Base-by-base conservation (phyloP, 305 asterid species). In the Fraxinus baroniana region DNA sequence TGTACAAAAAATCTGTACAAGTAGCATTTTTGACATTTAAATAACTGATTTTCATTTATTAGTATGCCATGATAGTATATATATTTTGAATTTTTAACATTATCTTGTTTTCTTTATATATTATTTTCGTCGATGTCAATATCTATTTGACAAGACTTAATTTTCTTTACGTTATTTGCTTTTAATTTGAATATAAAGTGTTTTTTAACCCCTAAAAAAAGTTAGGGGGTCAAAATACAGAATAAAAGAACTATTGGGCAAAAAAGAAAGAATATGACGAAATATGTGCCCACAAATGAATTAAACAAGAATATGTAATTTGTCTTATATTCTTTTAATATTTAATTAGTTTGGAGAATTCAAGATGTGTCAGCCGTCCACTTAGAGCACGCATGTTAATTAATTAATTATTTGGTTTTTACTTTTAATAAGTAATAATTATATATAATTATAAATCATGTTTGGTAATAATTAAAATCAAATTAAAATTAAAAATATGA, bases 221-320 rank as follows among this genome's bases (percentile, higher is more conserved):
- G 13, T 13, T 28, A 1, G 46, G 28, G 30, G 71, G 3, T 6
- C 8, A 2, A 36, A 10, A 37, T 15, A 36, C 15, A 36, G 37
- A 6, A 52, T 66, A 3, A 35, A 7, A 18, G 9, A 76, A 32
- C 18, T 62, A 68, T 7, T 44, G 35, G 78, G 85, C n/a, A 64
- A 64, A 64, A 78, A 74, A 79, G 37, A 84, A 5, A 13, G 62
- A 62, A 79, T 74, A 74, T 73, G 44, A 13, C 8, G 7, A 79
- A 74, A 81, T 81, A 77, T 55, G 20, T 26, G 87, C 15, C 81
- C 35, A 35, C 35, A 75, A 66, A 84, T 22, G 77, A 81, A 77
- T 49, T 78, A 7, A 72, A 55, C 57, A 55, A 79, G 41, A 81
- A 84, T 81, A 72, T 41, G 17, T 13, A 73, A 35, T 79, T 85